Conservation (phyloP, 2,329 filamentous ascomycete species). For the Curvularia hawaiiensis region DNA sequence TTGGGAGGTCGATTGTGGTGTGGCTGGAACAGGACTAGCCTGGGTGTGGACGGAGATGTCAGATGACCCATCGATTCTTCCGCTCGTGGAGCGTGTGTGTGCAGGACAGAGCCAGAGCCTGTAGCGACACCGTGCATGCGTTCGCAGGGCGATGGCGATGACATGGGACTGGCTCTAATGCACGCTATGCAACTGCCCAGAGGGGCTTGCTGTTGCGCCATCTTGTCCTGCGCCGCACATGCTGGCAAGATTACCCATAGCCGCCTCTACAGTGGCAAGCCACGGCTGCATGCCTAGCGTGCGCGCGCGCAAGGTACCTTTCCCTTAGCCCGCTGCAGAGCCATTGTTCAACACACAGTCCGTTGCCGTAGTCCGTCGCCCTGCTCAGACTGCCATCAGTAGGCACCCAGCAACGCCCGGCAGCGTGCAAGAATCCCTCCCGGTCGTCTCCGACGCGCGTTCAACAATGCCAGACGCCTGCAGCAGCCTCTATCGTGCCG, state of each 20-base stretch:
- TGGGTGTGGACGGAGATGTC: conserved; percentile 18
- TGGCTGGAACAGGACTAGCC: conserved; percentile 26
- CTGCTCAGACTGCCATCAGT: background rate
- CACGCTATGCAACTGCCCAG: background rate
- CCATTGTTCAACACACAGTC: background rate
- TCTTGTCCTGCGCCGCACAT: background rate
- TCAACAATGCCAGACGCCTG: conserved; percentile 1
- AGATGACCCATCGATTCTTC: conserved; percentile 29
- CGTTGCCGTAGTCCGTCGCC: too few species aligned
- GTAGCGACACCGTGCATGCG: conserved; percentile 6
- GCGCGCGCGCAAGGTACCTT: background rate
- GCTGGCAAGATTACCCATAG: background rate
- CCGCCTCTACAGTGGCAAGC: background rate
- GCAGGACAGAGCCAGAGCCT: conserved; percentile 1
- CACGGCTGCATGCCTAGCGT: background rate
- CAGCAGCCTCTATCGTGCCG: background rate
- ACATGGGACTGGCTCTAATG: background rate
- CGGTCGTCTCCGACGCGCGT: conserved; percentile 1
- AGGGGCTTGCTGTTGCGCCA: background rate
- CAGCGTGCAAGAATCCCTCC: background rate
- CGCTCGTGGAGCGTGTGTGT: conserved; percentile 3
- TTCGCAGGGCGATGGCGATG: conserved; percentile 5
- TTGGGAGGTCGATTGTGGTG: conserved; percentile 26
- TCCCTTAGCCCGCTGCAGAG: background rate
- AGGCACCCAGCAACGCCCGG: background rate